Evolutionary conservation across 2,329 filamentous ascomycete species (phyloP).

Genomic region (Sporothrix variecibatus): DNA sequence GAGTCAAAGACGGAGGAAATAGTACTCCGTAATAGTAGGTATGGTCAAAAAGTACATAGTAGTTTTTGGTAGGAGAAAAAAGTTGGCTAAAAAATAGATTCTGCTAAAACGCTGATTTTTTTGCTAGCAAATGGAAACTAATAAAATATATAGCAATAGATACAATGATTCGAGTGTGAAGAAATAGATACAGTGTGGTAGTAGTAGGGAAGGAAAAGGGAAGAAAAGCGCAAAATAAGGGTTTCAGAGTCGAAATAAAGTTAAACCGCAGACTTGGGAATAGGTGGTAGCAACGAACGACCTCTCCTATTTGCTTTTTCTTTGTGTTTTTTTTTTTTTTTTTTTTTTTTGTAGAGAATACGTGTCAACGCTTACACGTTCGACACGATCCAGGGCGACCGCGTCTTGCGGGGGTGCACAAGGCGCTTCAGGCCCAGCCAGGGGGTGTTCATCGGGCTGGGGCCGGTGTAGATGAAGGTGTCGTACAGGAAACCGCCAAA

Average conservation of each 20-base stretch:
- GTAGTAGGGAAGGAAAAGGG: not conserved
- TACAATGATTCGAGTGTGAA: not conserved
- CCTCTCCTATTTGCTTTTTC: not conserved
- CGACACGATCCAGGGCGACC: slow-evolving; percentile 39
- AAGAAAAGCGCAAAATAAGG: not conserved
- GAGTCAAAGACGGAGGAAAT: not conserved
- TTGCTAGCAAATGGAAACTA: not conserved
- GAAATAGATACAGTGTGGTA: not conserved
- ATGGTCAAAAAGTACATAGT: not conserved
- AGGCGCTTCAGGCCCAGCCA: slow-evolving; percentile 63
- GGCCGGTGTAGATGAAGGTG: slow-evolving; percentile 66
- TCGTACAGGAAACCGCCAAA: slow-evolving; percentile 70
- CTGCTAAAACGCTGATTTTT: not conserved
- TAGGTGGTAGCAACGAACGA: not conserved
- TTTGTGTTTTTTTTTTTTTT: not conserved
- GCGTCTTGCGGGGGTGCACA: slow-evolving; percentile 36
- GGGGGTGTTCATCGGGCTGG: slow-evolving; percentile 70
- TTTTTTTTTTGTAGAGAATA: not conserved
- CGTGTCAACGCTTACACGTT: slow-evolving; percentile 29
- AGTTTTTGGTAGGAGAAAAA: not conserved
- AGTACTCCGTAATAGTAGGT: not conserved
- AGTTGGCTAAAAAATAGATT: not conserved
- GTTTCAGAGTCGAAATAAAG: not conserved
- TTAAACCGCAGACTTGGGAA: not conserved
- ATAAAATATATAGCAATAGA: not conserved